Evolutionary conservation across 495 filamentous ascomycete species (phyloP).

Genomic region (Cenococcum geophilum): DNA sequence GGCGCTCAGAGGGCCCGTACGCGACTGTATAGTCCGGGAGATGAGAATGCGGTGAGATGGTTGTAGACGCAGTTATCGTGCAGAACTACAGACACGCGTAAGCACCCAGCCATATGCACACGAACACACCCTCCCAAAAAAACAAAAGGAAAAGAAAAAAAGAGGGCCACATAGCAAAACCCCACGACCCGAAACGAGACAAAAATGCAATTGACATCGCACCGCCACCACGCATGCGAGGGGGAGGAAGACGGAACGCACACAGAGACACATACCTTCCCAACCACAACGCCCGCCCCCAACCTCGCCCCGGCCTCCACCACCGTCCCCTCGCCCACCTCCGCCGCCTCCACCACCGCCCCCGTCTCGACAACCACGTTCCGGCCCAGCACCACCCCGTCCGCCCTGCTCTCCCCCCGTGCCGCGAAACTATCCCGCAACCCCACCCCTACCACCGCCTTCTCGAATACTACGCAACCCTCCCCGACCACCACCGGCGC

Average conservation of each 20-base stretch:
- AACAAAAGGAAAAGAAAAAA: too few relatives aligned
- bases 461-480: constrained; percentile 69
- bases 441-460: constrained; percentile 38
- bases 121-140: neutral
- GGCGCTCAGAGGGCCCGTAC: constrained; percentile 50
- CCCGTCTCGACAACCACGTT: constrained; percentile 57
- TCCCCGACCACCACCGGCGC: constrained; percentile 69
- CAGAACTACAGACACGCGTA: constrained; percentile 31
- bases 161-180: too few relatives aligned
- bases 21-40: constrained; percentile 62
- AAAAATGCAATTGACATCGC: too few relatives aligned
- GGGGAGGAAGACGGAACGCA: neutral
- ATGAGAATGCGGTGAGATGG: constrained; percentile 49
- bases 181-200: too few relatives aligned
- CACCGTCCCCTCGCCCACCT: constrained; percentile 56
- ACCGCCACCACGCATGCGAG: neutral
- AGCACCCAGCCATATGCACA: neutral
- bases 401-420: constrained; percentile 21
- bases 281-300: constrained; percentile 57
- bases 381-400: constrained; percentile 49
- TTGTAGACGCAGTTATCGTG: constrained; percentile 52
- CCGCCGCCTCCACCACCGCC: constrained; percentile 55
- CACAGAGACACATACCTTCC: constrained; percentile 47
- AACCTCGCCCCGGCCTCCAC: constrained; percentile 57
- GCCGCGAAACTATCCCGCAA: too few relatives aligned